Base-by-base conservation (phyloP, 192 early-diverging fungal genomes). In the Backusella sp. region DNA sequence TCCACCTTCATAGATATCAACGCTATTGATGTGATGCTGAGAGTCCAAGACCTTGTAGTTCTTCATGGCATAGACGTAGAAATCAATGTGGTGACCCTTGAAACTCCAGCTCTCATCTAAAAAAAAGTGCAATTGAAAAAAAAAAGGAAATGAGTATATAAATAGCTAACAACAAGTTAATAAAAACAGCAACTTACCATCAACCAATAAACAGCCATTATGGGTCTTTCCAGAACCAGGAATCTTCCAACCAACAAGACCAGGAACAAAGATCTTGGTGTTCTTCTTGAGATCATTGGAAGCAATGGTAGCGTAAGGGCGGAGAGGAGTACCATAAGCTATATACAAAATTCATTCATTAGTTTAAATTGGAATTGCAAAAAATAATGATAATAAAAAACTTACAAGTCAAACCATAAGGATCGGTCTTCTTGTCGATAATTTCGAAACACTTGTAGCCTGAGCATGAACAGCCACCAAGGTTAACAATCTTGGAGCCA, bases 1-100 rank as follows among this genome's bases (percentile, higher is more conserved):
- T 26, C 82, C 82, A 69, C 79, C 82, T 75, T 79, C 78, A 21
- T 83, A 83, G 44, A 83, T 80, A 42, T 83, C 79, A 67, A 83
- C 78, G n/a, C 71, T 75, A 53, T 21, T 65, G 6, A 80, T 34
- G 21, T 37, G 42, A 39, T 83, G 79, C 1, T 65, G 59, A 0
- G 56, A 6, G 41, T 78, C 77, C 26, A 83, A 70, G 15, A 32
- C 37, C 5, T 70, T 26, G 66, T 83, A 83, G 73, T 83, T 44
- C 35, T 75, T 37, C 73, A 68, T 80, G 26, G 53, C 32, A 34
- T 77, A 72, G 15, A 77, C 76, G 37, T 75, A 83, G 46, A 73
- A 80, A 70, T 83, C 82, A 73, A 83, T 78, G 46, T 83, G 82
- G n/a, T 72, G 42, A 30, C 76, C 75, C 9, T 42, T 69, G 56